Conservation (phyloP, 305 asterid species). For the Solanum hybrid region DNA sequence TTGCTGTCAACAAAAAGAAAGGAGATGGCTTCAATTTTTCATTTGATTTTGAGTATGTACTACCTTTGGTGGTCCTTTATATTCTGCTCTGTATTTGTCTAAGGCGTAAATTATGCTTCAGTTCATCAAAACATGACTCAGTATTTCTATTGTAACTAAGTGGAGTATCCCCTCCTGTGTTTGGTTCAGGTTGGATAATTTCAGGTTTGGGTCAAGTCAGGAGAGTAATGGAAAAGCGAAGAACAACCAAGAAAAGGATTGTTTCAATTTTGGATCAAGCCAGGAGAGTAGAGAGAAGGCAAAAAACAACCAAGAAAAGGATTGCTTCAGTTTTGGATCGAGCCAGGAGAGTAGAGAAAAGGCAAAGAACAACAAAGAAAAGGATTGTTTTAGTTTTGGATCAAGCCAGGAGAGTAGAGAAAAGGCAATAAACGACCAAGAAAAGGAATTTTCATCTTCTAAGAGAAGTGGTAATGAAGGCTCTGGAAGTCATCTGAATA, state of each 20-base stretch:
- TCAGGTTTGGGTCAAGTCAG: slow-evolving; percentile 39
- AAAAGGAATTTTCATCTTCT: slow-evolving; percentile 27
- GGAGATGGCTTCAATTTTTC: slow-evolving; percentile 45
- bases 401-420: neutral
- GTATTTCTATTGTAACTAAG: neutral
- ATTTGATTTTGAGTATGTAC: slow-evolving; percentile 78
- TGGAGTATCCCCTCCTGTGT: neutral
- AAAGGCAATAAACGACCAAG: slow-evolving; percentile 12
- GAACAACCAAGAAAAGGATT: slow-evolving; percentile 4
- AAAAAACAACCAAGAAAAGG: slow-evolving; percentile 12
- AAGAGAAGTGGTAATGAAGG: slow-evolving; percentile 12
- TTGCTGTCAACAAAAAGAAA: slow-evolving; percentile 40
- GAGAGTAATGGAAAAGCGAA: slow-evolving; percentile 32
- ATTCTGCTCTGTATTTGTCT: neutral
- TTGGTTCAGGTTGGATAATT: slow-evolving; percentile 44
- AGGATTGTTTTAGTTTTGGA: neutral
- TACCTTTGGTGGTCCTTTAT: slow-evolving; percentile 7
- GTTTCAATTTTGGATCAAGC: neutral
- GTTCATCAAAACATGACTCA: neutral
- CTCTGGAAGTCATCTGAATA: slow-evolving; percentile 20
- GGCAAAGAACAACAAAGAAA: slow-evolving; percentile 16
- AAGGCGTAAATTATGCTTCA: neutral
- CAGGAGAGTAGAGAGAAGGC: slow-evolving; percentile 26
- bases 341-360: slow-evolving; percentile 24
- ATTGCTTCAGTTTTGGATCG: neutral